These are phyloP conservation scores for Cladosporium oxysporum DNA, from an alignment of 2,329 filamentous ascomycete genomes.

Conservation along the genomic window DNA sequence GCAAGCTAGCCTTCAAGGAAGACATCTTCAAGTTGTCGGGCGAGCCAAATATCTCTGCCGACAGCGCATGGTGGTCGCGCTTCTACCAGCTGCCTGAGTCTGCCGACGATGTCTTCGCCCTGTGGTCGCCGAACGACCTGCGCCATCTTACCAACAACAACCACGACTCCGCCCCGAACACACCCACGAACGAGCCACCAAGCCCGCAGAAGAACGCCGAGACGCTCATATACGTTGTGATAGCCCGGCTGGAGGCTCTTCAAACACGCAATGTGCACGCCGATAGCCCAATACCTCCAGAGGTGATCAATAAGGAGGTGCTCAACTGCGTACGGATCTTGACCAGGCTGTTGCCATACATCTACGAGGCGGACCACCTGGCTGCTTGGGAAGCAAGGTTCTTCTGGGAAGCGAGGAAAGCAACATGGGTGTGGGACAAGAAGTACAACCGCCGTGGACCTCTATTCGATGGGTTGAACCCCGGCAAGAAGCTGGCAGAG, in stretches of 20 bases:
- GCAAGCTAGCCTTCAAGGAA: conserved; percentile 97
- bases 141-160: conserved; percentile 30
- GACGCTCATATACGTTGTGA: conserved; percentile 35
- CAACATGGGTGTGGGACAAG: conserved; percentile 32
- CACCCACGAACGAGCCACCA: conserved; percentile 62
- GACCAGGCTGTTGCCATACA: conserved; percentile 82
- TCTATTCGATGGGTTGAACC: conserved; percentile 41
- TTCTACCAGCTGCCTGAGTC: conserved; percentile 98
- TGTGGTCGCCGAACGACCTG: conserved; percentile 72
- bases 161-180: conserved; percentile 36
- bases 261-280: conserved; percentile 26
- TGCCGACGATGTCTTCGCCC: conserved; percentile 92
- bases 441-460: conserved; percentile 27
- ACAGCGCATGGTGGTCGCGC: conserved; percentile 93
- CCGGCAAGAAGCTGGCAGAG: conserved; percentile 58
- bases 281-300: conserved; percentile 14
- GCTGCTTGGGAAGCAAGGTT: conserved; percentile 87
- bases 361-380: conserved; percentile 86
- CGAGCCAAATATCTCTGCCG: conserved; percentile 79
- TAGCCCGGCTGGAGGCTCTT: conserved; percentile 31
- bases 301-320: conserved; percentile 52
- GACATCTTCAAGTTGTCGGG: conserved; percentile 97
- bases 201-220: conserved; percentile 37
- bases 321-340: conserved; percentile 93
- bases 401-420: conserved; percentile 67